phyloP scores from a whole-genome alignment of 768 basidiomycete species.

The Boletus tylopilopsis region DNA sequence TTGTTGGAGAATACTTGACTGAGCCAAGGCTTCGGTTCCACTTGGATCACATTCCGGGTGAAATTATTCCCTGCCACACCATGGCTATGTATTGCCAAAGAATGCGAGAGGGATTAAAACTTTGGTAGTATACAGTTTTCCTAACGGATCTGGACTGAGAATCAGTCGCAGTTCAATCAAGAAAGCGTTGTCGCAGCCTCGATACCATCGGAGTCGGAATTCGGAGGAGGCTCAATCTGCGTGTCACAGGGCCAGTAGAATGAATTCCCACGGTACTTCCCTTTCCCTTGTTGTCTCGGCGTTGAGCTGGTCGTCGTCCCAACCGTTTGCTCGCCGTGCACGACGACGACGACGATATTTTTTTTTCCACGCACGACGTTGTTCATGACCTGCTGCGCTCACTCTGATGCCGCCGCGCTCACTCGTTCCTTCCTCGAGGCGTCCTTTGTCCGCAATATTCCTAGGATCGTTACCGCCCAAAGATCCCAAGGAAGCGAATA shows the following conservation, averaged over 20 bases:
- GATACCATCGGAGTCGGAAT: constrained; percentile 20
- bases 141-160: too few relatives aligned
- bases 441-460: constrained; percentile 62
- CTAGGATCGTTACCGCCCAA: constrained; percentile 43
- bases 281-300: constrained; percentile 13
- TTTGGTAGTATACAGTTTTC: background rate
- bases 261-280: constrained; percentile 27
- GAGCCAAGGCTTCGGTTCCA: too few relatives aligned
- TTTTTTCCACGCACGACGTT: constrained; percentile 13
- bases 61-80: too few relatives aligned
- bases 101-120: background rate
- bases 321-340: constrained; percentile 24
- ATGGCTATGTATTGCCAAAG: too few relatives aligned
- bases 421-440: constrained; percentile 37
- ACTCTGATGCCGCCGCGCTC: constrained; percentile 51
- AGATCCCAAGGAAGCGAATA: constrained; percentile 34
- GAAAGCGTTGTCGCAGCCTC: too few relatives aligned
- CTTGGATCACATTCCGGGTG: too few relatives aligned
- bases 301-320: constrained; percentile 21
- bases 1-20: too few relatives aligned
- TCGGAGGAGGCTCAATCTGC: constrained; percentile 6
- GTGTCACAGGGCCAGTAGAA: background rate
- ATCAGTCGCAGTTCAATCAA: too few relatives aligned
- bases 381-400: constrained; percentile 27
- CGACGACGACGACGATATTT: constrained; percentile 20